Evolutionary conservation across 1,139 yeast genomes (phyloP).

Genomic region (Kodamaea derodonti): DNA sequence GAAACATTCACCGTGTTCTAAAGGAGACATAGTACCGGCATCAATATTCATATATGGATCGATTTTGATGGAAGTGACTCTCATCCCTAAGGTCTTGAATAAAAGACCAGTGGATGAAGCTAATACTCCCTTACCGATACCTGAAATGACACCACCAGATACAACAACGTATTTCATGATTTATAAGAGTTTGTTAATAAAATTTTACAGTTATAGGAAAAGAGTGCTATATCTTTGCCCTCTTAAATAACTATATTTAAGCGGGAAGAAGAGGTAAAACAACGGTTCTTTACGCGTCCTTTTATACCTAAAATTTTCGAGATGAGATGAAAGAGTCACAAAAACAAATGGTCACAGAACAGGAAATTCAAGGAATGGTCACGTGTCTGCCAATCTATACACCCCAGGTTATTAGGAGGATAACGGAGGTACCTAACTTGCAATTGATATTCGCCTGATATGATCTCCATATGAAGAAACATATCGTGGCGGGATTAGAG

Average conservation of each 20-base stretch:
- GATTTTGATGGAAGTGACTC: conserved; percentile 95
- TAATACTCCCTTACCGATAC: conserved; percentile 97
- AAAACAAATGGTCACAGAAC: conserved; percentile 1
- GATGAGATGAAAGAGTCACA: neutral
- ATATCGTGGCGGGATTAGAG: neutral
- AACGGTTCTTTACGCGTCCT: conserved; percentile 10
- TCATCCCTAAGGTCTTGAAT: conserved; percentile 87
- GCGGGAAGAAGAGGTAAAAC: conserved; percentile 42
- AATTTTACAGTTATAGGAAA: too few relatives aligned
- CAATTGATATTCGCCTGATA: conserved; percentile 12
- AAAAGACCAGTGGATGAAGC: conserved; percentile 96
- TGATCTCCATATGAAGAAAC: conserved; percentile 1
- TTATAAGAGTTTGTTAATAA: neutral
- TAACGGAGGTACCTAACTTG: conserved; percentile 11
- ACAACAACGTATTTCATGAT: conserved; percentile 97
- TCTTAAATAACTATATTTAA: conserved; percentile 42
- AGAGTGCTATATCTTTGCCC: conserved; percentile 28
- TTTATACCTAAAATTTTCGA: conserved; percentile 9
- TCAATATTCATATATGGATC: conserved; percentile 99
- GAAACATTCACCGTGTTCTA: conserved; percentile 98
- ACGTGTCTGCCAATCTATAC: conserved; percentile 27
- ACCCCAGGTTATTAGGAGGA: conserved; percentile 13
- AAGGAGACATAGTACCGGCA: conserved; percentile 99
- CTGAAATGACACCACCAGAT: conserved; percentile 98
- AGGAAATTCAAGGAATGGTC: conserved; percentile 8